A percentile compares a stretch with the other conserved stretches of the same genome.
These are phyloP conservation scores for Rasamsonia emersonii DNA, from an alignment of 2,329 filamentous ascomycete species.

Conservation along the genomic window DNA sequence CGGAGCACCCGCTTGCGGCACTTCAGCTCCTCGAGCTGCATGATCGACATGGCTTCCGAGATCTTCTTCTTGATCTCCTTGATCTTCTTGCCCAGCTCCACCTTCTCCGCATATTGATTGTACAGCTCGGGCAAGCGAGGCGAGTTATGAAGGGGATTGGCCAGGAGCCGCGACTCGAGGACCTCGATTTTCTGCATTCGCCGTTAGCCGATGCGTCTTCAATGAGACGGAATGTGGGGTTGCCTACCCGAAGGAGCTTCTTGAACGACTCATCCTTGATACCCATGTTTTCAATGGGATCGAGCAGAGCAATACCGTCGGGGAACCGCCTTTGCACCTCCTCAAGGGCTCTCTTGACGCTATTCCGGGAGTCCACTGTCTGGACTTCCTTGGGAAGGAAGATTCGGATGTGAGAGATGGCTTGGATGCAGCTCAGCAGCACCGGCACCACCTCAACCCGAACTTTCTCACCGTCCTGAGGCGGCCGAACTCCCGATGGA, in stretches of 20 bases:
- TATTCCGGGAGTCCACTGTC: constrained; percentile 58
- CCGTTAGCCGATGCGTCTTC: constrained; percentile 13
- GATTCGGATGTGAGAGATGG: constrained; percentile 73
- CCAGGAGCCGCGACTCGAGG: constrained; percentile 77
- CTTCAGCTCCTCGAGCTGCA: constrained; percentile 93
- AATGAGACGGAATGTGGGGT: not conserved
- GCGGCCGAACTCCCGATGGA: constrained; percentile 53
- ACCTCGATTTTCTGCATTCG: constrained; percentile 84
- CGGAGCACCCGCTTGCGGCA: constrained; percentile 90
- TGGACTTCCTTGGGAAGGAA: constrained; percentile 73
- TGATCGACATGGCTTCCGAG: constrained; percentile 70
- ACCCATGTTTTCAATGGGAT: constrained; percentile 93
- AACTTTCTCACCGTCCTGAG: constrained; percentile 53
- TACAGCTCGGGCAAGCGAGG: constrained; percentile 76
- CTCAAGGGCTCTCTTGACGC: constrained; percentile 57
- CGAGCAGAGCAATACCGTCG: constrained; percentile 79
- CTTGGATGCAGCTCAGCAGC: constrained; percentile 73
- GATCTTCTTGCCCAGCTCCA: constrained; percentile 66
- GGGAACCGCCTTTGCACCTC: constrained; percentile 85
- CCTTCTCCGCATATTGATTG: constrained; percentile 76
- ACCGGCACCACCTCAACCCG: constrained; percentile 80
- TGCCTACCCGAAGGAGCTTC: constrained; percentile 61
- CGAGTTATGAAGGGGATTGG: constrained; percentile 87
- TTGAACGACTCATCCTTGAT: constrained; percentile 92
- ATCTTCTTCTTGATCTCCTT: constrained; percentile 86